A percentile compares a stretch with the other conserved stretches of the same genome.
Conservation (phyloP, 257 asterid species). For the Scutellaria galericulata region DNA sequence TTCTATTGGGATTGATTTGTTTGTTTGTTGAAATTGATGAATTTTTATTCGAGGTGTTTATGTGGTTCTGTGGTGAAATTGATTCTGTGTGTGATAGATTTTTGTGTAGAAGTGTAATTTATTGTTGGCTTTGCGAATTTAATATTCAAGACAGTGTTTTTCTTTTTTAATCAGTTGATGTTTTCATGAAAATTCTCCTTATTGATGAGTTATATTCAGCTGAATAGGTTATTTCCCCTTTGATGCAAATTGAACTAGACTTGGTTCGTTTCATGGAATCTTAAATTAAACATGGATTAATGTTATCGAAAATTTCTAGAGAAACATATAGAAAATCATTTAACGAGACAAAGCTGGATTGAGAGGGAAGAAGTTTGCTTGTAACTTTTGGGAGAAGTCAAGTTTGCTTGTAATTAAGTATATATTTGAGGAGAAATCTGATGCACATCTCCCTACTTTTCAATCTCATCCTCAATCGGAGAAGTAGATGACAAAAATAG, state of each 20-base stretch:
- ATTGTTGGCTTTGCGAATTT: neutral
- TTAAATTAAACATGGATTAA: neutral
- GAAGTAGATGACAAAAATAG: neutral
- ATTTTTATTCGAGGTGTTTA: neutral
- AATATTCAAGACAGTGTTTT: conserved; percentile 9
- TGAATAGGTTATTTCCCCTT: neutral
- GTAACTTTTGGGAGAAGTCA: too few relatives aligned
- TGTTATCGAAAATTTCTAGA: neutral
- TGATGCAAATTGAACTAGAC: neutral
- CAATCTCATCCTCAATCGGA: neutral
- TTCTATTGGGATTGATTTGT: neutral
- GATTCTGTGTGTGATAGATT: neutral
- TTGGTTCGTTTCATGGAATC: neutral
- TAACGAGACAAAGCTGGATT: neutral
- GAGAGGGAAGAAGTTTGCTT: neutral
- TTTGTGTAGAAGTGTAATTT: neutral
- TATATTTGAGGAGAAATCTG: neutral
- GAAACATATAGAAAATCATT: neutral
- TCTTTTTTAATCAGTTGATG: neutral
- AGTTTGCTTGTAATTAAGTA: neutral
- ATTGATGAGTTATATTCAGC: neutral
- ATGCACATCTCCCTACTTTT: neutral
- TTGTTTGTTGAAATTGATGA: conserved; percentile 7
- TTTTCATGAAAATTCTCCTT: neutral
- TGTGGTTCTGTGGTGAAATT: neutral